Base-by-base conservation (phyloP, 2,329 filamentous ascomycete species). In the Sporothrix humicola region DNA sequence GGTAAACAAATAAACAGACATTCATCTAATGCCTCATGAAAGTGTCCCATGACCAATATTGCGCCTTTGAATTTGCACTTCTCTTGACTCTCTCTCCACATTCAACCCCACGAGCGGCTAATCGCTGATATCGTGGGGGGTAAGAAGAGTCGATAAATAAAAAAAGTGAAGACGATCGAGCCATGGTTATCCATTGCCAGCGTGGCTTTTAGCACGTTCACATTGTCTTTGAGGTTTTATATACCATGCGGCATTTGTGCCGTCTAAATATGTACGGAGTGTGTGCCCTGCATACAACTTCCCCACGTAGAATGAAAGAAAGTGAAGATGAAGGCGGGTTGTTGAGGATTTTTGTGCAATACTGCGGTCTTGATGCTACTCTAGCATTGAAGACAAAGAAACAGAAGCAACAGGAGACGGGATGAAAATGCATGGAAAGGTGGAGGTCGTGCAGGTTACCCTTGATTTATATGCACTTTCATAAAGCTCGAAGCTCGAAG, bases 191-290 rank as follows among this genome's bases (percentile, higher is more conserved):
- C 20, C 54, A 26, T 10, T 58, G 54, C 20, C 54, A 17, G n/a
- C 58, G 13, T 42, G 26, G 58, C 58, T n/a, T 31, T 26, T 26
- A 26, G 23, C 23, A 26, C 23, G 23, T 15, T n/a, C 58, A 20
- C 59, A 26, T 20, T 63, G 31, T 58, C 26, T 6, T 5, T 4
- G 3, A 37, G 13, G 8, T 10, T 12, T 42, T 15, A 12, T 23
- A 42, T 13, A 10, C 37, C 37, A 65, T 65, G 59, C 59, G 59
- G 59, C 42, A 65, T 65, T 23, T 65, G 23, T 46, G 8, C 9
- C n/a, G 10, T 20, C 8, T 23, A 7, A 44, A 12, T 65, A 56
- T n/a, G 31, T 37, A 37, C 31, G 31, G 31, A 37, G 31, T 37
- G 7, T 37, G 31, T 37, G 59, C 59, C 59, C 59, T 46, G 59